A percentile compares a stretch with the other conserved stretches of the same genome.
Evolutionary conservation across 2,329 filamentous ascomycete species (phyloP).

Genomic region (Botrytis galanthina): DNA sequence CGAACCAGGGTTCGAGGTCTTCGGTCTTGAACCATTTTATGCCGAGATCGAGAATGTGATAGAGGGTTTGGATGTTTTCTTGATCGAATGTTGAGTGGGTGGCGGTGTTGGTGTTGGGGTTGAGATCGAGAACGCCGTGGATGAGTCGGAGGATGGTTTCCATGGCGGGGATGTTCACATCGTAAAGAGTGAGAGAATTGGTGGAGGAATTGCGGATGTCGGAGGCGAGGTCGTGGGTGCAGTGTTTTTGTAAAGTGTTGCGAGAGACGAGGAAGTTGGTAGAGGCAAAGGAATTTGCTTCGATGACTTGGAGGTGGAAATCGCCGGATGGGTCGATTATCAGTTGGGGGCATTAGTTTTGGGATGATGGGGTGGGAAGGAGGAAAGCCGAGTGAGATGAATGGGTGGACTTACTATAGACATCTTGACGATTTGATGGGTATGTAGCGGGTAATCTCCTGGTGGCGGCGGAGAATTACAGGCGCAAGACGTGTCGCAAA

Average conservation of each 20-base stretch:
- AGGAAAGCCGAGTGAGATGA: no score
- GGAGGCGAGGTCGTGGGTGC: neutral
- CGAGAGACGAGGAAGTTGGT: neutral
- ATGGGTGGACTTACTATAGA: neutral
- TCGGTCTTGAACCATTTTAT: neutral
- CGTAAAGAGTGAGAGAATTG: neutral
- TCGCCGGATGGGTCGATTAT: neutral
- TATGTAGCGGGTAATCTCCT: neutral
- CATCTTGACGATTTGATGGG: neutral
- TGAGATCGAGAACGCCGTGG: neutral
- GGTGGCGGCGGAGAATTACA: neutral
- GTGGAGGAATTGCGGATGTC: neutral
- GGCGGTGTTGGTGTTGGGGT: neutral
- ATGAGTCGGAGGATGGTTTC: neutral
- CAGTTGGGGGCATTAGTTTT: neutral
- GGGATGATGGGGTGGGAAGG: neutral
- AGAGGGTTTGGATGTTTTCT: neutral
- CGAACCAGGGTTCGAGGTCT: neutral
- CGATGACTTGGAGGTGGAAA: neutral
- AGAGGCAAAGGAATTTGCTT: neutral
- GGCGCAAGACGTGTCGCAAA: neutral
- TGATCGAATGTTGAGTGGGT: neutral
- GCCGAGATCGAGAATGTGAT: neutral
- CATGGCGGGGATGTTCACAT: neutral
- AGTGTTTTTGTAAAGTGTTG: fast-evolving